Percentiles rank a stretch among this genome's conserved stretches.
Evolutionary conservation across 2,329 filamentous ascomycete species (phyloP).

Genomic region (Aspergillus fijiensis): DNA sequence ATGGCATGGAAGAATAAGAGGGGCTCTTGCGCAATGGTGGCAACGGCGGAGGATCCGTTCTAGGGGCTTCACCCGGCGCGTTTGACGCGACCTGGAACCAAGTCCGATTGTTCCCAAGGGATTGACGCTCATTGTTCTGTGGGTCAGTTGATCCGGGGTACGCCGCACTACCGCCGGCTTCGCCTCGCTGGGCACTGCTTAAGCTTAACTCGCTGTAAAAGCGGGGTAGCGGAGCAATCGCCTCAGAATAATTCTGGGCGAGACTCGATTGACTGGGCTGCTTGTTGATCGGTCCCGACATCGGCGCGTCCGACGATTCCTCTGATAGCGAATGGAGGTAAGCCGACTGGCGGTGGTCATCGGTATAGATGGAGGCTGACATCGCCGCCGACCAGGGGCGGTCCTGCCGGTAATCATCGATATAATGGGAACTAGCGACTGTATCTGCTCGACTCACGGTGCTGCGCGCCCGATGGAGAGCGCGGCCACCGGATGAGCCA

Average conservation of each 20-base stretch:
- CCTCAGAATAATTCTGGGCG: conserved; percentile 39
- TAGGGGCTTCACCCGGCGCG: conserved; percentile 10
- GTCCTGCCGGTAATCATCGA: conserved; percentile 33
- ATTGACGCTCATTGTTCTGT: conserved; percentile 22
- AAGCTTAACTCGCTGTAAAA: conserved; percentile 40
- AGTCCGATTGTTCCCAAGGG: conserved; percentile 16
- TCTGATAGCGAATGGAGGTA: conserved; percentile 32
- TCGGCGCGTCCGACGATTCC: conserved; percentile 23
- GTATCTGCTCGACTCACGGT: conserved; percentile 38
- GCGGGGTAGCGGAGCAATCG: conserved; percentile 37
- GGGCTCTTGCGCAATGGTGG: conserved; percentile 17
- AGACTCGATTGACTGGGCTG: conserved; percentile 36
- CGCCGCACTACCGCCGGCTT: conserved; percentile 19
- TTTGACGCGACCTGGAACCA: conserved; percentile 25
- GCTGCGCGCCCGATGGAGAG: conserved; percentile 37
- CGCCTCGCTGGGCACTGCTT: conserved; percentile 25
- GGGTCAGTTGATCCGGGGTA: conserved; percentile 19
- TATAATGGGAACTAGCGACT: conserved; percentile 31
- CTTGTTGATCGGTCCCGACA: conserved; percentile 21
- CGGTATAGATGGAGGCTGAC: conserved; percentile 38
- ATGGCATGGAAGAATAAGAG: conserved; percentile 17
- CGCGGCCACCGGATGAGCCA: conserved; percentile 34
- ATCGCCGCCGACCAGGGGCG: conserved; percentile 36
- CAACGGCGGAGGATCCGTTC: not conserved
- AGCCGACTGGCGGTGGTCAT: conserved; percentile 34